phyloP scores from a whole-genome alignment of 306 rosid genomes.

The Quercus ilex region DNA sequence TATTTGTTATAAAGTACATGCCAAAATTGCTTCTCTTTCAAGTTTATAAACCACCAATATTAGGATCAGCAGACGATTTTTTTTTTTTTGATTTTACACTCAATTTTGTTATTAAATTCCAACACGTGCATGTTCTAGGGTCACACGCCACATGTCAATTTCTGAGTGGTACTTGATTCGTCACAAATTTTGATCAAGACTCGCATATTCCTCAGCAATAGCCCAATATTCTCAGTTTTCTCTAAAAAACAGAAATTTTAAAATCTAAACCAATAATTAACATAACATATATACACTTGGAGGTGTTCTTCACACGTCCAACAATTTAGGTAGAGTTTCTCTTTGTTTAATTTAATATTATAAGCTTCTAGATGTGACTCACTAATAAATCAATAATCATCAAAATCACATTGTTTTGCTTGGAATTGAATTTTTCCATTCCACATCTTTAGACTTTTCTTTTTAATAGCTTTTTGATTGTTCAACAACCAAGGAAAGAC shows the following conservation, averaged over 20 bases:
- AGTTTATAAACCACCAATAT: neutral
- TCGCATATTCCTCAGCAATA: slow-evolving; percentile 4
- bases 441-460: neutral
- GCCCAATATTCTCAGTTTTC: neutral
- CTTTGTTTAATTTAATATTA: no score
- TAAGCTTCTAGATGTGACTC: no score
- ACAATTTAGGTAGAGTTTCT: no score
- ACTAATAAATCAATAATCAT: neutral
- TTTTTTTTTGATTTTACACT: neutral
- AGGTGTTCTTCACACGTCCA: neutral
- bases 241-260: neutral
- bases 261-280: neutral
- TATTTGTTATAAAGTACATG: neutral
- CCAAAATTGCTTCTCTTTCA: neutral
- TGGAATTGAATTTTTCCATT: neutral
- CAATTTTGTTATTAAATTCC: neutral
- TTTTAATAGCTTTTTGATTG: neutral
- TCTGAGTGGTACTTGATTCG: slow-evolving; percentile 21
- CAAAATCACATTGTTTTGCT: neutral
- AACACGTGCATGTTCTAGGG: slow-evolving; percentile 16
- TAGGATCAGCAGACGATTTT: neutral
- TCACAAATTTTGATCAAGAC: neutral
- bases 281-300: no score
- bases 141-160: slow-evolving; percentile 14
- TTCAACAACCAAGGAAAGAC: neutral